A percentile compares a stretch with the other conserved stretches of the same genome.
Conservation (phyloP, 2,329 filamentous ascomycete genomes). For the Chaetomium sp. region DNA sequence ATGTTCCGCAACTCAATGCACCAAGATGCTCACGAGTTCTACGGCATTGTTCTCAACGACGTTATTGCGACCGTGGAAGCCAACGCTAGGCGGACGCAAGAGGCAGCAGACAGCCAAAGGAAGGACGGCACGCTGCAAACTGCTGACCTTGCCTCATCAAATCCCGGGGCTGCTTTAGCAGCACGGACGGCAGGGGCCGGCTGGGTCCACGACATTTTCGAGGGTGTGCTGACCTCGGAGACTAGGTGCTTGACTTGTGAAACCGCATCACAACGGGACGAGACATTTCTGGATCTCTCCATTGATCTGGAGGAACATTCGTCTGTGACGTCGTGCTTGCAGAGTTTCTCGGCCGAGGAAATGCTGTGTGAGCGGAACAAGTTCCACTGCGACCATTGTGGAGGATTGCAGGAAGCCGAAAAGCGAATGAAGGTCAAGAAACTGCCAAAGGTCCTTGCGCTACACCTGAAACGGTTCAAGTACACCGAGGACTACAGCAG, state of each 20-base stretch:
- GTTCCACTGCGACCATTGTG: constrained; percentile 96
- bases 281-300: constrained; percentile 91
- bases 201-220: constrained; percentile 97
- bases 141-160: constrained; percentile 35
- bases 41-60: constrained; percentile 91
- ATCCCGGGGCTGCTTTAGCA: constrained; percentile 31
- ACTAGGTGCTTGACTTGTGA: constrained; percentile 96
- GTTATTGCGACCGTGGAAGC: constrained; percentile 90
- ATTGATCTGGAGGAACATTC: constrained; percentile 94
- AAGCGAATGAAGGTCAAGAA: constrained; percentile 99
- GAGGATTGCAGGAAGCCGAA: constrained; percentile 92
- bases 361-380: constrained; percentile 99
- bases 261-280: constrained; percentile 88
- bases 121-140: constrained; percentile 45
- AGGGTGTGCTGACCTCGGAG: constrained; percentile 89
- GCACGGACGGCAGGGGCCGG: constrained; percentile 59
- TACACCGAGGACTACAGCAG: constrained; percentile 94
- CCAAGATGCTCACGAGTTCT: constrained; percentile 95
- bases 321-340: constrained; percentile 89
- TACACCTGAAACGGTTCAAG: constrained; percentile 96
- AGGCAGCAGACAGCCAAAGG: constrained; percentile 37
- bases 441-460: constrained; percentile 79
- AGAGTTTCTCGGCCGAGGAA: constrained; percentile 95
- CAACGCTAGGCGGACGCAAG: constrained; percentile 63
- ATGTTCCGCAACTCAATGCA: constrained; percentile 98